These are phyloP conservation scores for Vigna trinervia DNA, from an alignment of 306 rosid species.

Conservation along the genomic window DNA sequence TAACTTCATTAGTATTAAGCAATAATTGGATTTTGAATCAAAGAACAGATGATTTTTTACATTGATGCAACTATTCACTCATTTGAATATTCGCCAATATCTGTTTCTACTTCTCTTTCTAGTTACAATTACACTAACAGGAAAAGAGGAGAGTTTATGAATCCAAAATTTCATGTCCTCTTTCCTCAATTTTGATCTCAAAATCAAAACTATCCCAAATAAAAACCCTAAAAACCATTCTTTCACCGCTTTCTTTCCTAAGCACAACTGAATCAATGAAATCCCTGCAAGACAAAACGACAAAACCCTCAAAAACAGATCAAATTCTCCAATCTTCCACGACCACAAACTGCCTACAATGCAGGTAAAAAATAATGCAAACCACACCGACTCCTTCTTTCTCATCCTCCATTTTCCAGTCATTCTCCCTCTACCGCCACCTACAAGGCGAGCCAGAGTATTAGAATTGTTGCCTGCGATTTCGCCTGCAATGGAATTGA, in stretches of 20 bases:
- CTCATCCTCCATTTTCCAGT: background rate
- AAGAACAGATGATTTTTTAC: no score
- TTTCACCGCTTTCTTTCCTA: constrained; percentile 35
- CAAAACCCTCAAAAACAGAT: constrained; percentile 41
- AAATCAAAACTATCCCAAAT: constrained; percentile 45
- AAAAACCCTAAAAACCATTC: constrained; percentile 53
- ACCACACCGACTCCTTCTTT: background rate
- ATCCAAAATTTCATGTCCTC: constrained; percentile 49
- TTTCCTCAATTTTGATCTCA: constrained; percentile 43
- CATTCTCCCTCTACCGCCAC: constrained; percentile 33
- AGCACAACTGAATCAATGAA: constrained; percentile 36
- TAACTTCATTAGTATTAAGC: no score
- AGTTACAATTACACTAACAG: constrained; percentile 26
- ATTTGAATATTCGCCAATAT: constrained; percentile 30
- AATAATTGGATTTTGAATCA: no score
- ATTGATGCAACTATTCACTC: constrained; percentile 7
- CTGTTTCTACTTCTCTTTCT: constrained; percentile 27
- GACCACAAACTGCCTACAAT: constrained; percentile 49
- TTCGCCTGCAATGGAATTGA: constrained; percentile 45
- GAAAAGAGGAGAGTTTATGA: constrained; percentile 38
- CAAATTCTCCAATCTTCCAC: constrained; percentile 42
- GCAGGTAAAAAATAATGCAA: constrained; percentile 17
- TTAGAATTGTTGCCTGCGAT: constrained; percentile 26
- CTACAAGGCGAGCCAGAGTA: constrained; percentile 16
- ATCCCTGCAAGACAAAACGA: constrained; percentile 38